Conservation (phyloP, 225 moss, liverwort and hornwort species). For the Lunularia cruciata region DNA sequence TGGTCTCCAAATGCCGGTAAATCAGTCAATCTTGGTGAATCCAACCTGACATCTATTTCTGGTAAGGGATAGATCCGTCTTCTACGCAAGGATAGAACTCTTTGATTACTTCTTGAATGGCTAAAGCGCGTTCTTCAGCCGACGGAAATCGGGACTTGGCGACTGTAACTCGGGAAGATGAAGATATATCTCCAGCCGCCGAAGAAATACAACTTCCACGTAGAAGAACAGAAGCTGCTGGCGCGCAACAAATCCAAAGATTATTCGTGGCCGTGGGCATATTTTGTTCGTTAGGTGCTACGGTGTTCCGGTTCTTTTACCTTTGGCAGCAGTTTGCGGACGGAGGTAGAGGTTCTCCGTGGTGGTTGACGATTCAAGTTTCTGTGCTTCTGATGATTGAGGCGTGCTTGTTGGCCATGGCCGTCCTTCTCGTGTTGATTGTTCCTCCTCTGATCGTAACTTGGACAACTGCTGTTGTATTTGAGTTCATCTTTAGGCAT, state of each 20-base stretch:
- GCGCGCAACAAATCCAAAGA: neutral
- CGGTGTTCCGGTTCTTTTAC: conserved; percentile 14
- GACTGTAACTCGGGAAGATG: neutral
- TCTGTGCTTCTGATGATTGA: conserved; percentile 24
- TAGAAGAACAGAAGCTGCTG: neutral
- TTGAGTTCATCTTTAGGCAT: conserved; percentile 34
- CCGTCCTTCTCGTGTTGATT: conserved; percentile 20
- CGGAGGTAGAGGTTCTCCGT: neutral
- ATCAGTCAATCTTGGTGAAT: no score
- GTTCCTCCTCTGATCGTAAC: conserved; percentile 34
- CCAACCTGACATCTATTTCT: no score
- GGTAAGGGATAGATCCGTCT: no score
- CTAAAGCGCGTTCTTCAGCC: neutral
- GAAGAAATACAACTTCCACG: neutral
- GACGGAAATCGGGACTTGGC: neutral
- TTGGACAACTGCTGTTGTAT: conserved; percentile 34
- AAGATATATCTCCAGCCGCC: neutral
- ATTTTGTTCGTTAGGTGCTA: neutral
- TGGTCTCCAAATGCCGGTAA: no score
- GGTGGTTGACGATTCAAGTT: conserved; percentile 18
- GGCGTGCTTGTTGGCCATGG: conserved; percentile 26
- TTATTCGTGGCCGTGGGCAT: neutral
- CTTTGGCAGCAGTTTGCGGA: conserved; percentile 14
- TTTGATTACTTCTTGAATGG: no score
- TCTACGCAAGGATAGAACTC: no score